Conservation (phyloP, 2,329 filamentous ascomycete genomes). For the Cladophialophora exuberans region DNA sequence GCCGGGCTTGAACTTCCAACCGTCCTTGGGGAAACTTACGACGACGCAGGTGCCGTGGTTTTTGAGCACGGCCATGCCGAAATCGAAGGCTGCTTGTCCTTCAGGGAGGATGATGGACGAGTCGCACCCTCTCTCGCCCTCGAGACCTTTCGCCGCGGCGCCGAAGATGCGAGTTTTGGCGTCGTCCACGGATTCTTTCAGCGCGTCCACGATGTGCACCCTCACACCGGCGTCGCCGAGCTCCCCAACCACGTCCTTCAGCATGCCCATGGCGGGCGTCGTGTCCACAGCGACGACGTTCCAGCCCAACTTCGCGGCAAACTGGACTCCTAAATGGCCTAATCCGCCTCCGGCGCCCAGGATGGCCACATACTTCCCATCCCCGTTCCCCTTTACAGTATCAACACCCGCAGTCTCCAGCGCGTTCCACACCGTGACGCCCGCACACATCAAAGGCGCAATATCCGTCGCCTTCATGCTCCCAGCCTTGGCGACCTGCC, state of each 20-base stretch:
- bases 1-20: constrained; percentile 30
- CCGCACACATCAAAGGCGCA: constrained; percentile 49
- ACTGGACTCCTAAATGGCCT: constrained; percentile 38
- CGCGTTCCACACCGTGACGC: constrained; percentile 47
- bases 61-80: constrained; percentile 47
- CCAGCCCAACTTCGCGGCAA: constrained; percentile 42
- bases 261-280: constrained; percentile 27
- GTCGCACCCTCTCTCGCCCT: constrained; percentile 49
- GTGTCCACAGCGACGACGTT: constrained; percentile 43
- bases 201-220: constrained; percentile 46
- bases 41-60: constrained; percentile 52
- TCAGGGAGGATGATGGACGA: constrained; percentile 53
- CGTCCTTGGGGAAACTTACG: constrained; percentile 50
- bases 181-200: constrained; percentile 37
- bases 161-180: constrained; percentile 36
- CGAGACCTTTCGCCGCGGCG: constrained; percentile 22
- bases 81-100: constrained; percentile 52
- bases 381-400: constrained; percentile 18
- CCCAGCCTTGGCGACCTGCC: constrained; percentile 31
- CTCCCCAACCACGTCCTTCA: constrained; percentile 34
- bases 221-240: constrained; percentile 25
- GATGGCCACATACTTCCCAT: constrained; percentile 44
- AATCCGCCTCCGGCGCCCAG: constrained; percentile 40
- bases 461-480: constrained; percentile 42
- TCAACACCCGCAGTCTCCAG: constrained; percentile 38